Conservation (phyloP, 2,329 filamentous ascomycete species). For the Aspergillus thermomutatus region DNA sequence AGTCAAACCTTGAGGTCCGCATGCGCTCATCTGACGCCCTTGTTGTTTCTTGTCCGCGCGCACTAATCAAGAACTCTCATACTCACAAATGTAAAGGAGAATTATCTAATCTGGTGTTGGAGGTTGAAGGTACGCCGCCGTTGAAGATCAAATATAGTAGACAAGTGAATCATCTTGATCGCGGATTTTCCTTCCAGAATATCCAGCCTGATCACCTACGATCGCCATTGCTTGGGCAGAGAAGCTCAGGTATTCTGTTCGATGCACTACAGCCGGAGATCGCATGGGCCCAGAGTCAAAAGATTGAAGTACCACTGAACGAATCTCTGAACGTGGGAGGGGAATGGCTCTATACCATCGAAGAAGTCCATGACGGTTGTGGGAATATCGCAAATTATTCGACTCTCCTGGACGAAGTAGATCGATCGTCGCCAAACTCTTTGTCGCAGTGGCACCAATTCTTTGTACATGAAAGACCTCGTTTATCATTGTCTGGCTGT, state of each 20-base stretch:
- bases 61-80: slow-evolving; percentile 63
- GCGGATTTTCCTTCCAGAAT: slow-evolving; percentile 86
- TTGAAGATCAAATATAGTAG: slow-evolving; percentile 91
- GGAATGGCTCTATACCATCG: slow-evolving; percentile 83
- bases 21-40: slow-evolving; percentile 72
- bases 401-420: slow-evolving; percentile 61
- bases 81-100: slow-evolving; percentile 78
- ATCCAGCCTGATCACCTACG: slow-evolving; percentile 83
- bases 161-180: slow-evolving; percentile 76
- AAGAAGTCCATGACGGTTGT: slow-evolving; percentile 87
- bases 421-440: slow-evolving; percentile 56
- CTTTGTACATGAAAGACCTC: slow-evolving; percentile 80
- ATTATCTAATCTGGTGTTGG: slow-evolving; percentile 76
- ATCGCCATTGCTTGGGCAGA: slow-evolving; percentile 69
- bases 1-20: slow-evolving; percentile 90
- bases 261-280: slow-evolving; percentile 51
- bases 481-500: slow-evolving; percentile 68
- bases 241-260: slow-evolving; percentile 56
- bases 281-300: slow-evolving; percentile 75
- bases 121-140: slow-evolving; percentile 84
- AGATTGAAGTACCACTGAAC: slow-evolving; percentile 77
- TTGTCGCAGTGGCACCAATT: slow-evolving; percentile 72
- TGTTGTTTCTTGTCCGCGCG: slow-evolving; percentile 81
- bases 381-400: slow-evolving; percentile 80
- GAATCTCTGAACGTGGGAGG: slow-evolving; percentile 80